phyloP scores from a whole-genome alignment of 2,329 filamentous ascomycete genomes.

The Cercospora sojina region DNA sequence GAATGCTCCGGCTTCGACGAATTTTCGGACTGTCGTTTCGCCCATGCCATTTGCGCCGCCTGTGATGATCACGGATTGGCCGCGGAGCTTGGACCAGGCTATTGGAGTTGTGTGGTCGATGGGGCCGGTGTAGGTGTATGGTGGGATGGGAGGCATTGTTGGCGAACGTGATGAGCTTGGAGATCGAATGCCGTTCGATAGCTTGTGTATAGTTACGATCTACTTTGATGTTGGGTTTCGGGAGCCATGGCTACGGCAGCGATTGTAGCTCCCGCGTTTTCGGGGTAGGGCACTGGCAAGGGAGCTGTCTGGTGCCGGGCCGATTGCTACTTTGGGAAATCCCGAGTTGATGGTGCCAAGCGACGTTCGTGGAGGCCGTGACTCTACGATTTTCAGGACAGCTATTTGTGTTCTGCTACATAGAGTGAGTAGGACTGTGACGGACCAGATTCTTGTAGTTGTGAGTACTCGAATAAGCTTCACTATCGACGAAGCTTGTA shows the following conservation, averaged over 20 bases:
- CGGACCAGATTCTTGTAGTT: too few relatives aligned
- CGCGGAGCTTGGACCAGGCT: not conserved
- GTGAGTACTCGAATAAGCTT: too few relatives aligned
- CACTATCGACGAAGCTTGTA: too few relatives aligned
- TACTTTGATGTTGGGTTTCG: not conserved
- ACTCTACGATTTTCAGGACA: too few relatives aligned
- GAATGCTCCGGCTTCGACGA: not conserved
- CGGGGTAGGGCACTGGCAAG: not conserved
- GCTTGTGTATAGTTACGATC: too few relatives aligned
- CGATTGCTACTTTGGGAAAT: not conserved
- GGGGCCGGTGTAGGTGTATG: not conserved
- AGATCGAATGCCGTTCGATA: not conserved
- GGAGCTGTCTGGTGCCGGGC: not conserved
- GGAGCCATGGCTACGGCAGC: not conserved
- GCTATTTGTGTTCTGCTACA: too few relatives aligned
- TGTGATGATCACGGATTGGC: not conserved
- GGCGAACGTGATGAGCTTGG: not conserved
- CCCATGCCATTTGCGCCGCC: not conserved
- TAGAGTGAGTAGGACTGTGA: too few relatives aligned
- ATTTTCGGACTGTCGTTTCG: not conserved
- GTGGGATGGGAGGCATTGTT: not conserved
- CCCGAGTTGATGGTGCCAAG: not conserved
- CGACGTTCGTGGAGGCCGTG: too few relatives aligned
- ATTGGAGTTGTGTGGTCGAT: not conserved
- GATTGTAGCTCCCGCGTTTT: not conserved